Conservation (phyloP, 1,284 basidiomycete species). For the Ustilago cynodontis region DNA sequence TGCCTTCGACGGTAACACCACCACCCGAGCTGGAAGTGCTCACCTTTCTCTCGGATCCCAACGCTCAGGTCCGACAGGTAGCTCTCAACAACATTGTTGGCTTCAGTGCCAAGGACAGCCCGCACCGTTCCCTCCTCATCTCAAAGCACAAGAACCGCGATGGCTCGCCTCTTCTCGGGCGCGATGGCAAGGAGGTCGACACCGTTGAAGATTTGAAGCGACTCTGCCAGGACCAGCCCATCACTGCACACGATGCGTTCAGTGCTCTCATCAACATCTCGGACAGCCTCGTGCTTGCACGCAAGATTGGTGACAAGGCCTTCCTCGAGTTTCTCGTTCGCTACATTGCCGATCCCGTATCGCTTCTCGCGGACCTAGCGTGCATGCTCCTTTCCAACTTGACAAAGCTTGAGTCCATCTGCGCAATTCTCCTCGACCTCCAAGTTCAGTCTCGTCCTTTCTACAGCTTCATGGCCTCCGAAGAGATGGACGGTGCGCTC, state of each 20-base stretch:
- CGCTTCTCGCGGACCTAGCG: slow-evolving; percentile 91
- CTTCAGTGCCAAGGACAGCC: slow-evolving; percentile 59
- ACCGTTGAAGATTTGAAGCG: slow-evolving; percentile 78
- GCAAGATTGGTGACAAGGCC: slow-evolving; percentile 78
- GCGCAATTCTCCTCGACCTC: slow-evolving; percentile 78
- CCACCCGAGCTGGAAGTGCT: slow-evolving; percentile 76
- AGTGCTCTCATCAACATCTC: slow-evolving; percentile 93
- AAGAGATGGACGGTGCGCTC: slow-evolving; percentile 58
- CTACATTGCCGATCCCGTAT: slow-evolving; percentile 89
- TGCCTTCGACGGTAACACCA: slow-evolving; percentile 37
- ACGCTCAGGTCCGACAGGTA: slow-evolving; percentile 86
- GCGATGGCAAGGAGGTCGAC: slow-evolving; percentile 64
- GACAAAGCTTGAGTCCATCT: slow-evolving; percentile 81
- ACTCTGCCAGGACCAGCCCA: slow-evolving; percentile 82
- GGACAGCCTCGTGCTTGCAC: slow-evolving; percentile 80
- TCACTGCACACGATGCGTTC: slow-evolving; percentile 93
- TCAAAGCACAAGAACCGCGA: slow-evolving; percentile 58
- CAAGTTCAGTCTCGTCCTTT: slow-evolving; percentile 68
- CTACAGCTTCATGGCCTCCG: slow-evolving; percentile 62
- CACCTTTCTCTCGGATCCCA: slow-evolving; percentile 85
- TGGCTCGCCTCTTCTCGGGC: slow-evolving; percentile 50
- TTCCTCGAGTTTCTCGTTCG: slow-evolving; percentile 88
- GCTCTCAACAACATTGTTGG: slow-evolving; percentile 83
- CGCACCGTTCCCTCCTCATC: slow-evolving; percentile 59
- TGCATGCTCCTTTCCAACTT: slow-evolving; percentile 97